Conservation (phyloP, 495 filamentous ascomycete species). For the Barbatosphaeria neglecta region DNA sequence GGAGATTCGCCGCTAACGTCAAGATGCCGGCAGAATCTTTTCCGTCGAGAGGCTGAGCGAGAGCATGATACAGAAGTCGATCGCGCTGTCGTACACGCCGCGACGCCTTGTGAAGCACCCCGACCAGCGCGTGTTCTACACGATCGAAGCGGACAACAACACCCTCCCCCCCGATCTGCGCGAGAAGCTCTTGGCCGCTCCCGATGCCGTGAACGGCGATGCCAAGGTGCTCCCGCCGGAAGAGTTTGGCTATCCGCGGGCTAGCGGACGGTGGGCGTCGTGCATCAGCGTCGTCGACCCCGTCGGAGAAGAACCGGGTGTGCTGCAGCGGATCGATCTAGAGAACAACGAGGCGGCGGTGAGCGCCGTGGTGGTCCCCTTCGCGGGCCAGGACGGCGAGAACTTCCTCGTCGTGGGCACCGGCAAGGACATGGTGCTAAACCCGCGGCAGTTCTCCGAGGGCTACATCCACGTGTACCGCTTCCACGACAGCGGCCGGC, state of each 20-base stretch:
- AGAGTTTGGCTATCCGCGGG: constrained; percentile 84
- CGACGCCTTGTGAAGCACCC: constrained; percentile 80
- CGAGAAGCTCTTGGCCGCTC: constrained; percentile 53
- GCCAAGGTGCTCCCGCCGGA: constrained; percentile 56
- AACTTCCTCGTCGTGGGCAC: constrained; percentile 88
- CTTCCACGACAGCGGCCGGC: constrained; percentile 72
- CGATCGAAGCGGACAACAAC: constrained; percentile 87
- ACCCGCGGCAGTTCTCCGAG: constrained; percentile 58
- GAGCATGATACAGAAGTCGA: constrained; percentile 78
- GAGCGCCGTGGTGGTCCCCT: constrained; percentile 70
- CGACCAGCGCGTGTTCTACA: constrained; percentile 80
- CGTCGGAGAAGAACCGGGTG: constrained; percentile 49
- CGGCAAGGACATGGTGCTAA: constrained; percentile 74
- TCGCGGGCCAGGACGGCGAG: constrained; percentile 79
- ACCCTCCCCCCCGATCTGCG: constrained; percentile 67
- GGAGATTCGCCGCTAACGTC: constrained; percentile 9
- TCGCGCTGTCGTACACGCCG: constrained; percentile 83
- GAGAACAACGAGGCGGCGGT: constrained; percentile 87
- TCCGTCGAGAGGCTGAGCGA: constrained; percentile 75
- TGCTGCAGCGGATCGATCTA: constrained; percentile 66
- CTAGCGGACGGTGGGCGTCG: constrained; percentile 80
- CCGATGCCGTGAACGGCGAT: constrained; percentile 58
- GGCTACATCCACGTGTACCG: constrained; percentile 91
- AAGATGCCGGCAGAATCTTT: constrained; percentile 56
- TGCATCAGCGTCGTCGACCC: constrained; percentile 89